These are phyloP conservation scores for Lagenaria siceraria DNA, from an alignment of 306 rosid species.

Conservation along the genomic window DNA sequence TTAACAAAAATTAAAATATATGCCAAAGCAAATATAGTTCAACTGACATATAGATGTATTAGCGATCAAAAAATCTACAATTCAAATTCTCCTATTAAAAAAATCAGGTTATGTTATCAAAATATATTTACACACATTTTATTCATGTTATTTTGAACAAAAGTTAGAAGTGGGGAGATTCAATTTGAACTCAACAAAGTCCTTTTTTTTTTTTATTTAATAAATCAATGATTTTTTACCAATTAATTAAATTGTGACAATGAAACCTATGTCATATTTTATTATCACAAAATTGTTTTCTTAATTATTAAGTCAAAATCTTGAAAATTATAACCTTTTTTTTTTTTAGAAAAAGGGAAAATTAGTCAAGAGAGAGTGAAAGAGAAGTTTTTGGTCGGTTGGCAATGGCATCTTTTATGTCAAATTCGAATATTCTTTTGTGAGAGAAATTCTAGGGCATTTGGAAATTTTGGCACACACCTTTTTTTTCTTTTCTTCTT, in stretches of 20 bases:
- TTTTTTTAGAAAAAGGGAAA: neutral
- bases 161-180: neutral
- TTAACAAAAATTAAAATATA: too few relatives aligned
- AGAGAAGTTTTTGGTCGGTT: neutral
- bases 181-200: neutral
- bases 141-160: neutral
- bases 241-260: neutral
- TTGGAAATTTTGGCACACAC: neutral
- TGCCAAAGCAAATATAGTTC: too few relatives aligned
- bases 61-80: too few relatives aligned
- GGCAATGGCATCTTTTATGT: neutral
- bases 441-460: neutral
- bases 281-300: neutral
- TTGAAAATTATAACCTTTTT: neutral
- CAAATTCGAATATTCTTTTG: conserved; percentile 1
- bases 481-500: neutral
- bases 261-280: neutral
- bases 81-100: too few relatives aligned
- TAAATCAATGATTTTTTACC: neutral
- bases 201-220: too few relatives aligned
- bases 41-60: too few relatives aligned
- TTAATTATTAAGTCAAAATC: neutral
- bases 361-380: neutral
- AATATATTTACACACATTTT: too few relatives aligned
- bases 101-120: too few relatives aligned